These are phyloP conservation scores for Diaporthe capsici DNA, from an alignment of 2,329 filamentous ascomycete genomes.

Conservation along the genomic window DNA sequence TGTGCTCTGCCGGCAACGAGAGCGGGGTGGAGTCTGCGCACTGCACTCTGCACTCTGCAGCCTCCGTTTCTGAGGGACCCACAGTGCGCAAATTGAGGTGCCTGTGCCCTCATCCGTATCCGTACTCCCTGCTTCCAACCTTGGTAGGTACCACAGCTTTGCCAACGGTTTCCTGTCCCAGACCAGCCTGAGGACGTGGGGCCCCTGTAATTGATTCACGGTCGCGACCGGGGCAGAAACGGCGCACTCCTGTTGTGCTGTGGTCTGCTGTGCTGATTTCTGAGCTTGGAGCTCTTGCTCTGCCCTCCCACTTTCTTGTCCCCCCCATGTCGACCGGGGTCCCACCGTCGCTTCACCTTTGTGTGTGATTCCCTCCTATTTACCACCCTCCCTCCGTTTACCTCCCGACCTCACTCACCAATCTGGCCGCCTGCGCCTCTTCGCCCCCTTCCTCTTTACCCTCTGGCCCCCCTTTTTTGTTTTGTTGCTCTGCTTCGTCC, in stretches of 20 bases:
- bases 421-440: neutral
- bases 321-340: constrained; percentile 1
- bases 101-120: constrained; percentile 19
- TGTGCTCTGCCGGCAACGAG: neutral
- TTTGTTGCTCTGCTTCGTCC: constrained; percentile 10
- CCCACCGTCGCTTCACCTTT: constrained; percentile 9
- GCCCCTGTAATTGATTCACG: constrained; percentile 29
- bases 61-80: constrained; percentile 16
- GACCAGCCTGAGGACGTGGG: constrained; percentile 19
- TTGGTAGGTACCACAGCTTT: constrained; percentile 27
- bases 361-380: constrained; percentile 37
- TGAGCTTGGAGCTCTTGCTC: constrained; percentile 20
- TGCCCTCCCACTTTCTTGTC: neutral
- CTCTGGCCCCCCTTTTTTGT: constrained; percentile 24
- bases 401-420: constrained; percentile 32
- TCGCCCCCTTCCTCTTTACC: constrained; percentile 30
- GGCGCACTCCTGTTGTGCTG: constrained; percentile 1
- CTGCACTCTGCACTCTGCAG: neutral
- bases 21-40: neutral
- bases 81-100: constrained; percentile 30
- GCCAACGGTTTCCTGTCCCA: constrained; percentile 29
- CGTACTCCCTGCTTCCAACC: constrained; percentile 21
- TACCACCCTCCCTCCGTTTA: constrained; percentile 40
- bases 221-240: constrained; percentile 17
- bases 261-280: constrained; percentile 5